Base-by-base conservation (phyloP, 148 eudicot genomes). In the Silene conica region DNA sequence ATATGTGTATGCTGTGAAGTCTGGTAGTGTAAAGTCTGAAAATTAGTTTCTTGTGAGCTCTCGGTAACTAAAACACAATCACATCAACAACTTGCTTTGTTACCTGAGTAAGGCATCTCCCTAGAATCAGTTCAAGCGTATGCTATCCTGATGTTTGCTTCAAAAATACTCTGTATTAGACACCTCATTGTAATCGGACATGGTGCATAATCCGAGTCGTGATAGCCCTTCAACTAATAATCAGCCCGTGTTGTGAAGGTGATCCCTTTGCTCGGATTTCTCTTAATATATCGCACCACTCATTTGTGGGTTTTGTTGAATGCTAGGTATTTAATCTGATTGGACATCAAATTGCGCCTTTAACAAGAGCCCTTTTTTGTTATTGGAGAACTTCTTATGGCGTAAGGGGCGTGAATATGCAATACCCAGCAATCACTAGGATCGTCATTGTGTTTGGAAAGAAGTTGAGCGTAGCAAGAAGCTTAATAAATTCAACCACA, bases 371-470 rank as follows among this genome's bases (percentile, higher is more conserved):
- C 98, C 98, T 60, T 78, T 87, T 78, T 86, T 92, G 76, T 87
- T 95, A 74, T 83, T 95, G 79, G 98, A 95, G 75, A 86, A 92
- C 79, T 90, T 92, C 76, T 79, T 95, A 28, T 92, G 97, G 97
- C 78, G 97, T 69, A 95, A 92, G 82, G 94, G 97, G 74, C 55
- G 85, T 55, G 99, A 95, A 52, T 95, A 85, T 80, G 97, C 99
- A 59, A 95, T 95, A 73, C 92, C 97, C 46, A n/a, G n/a, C 3
- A 95, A 95, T 88, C 99, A 95, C 85, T 95, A 95, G 76, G 99
- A 92, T 74, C 97, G 99, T 65, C 99, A 95, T 82, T 95, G 99
- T 74, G 81, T 95, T 70, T 95, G 99, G 99, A 96, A 95, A 77
- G 99, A 95, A 84, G 99, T 90, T 55, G 89, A 93, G 73, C 99